phyloP scores from a whole-genome alignment of 225 moss, liverwort and hornwort species.

The Anthoceros angustus region DNA sequence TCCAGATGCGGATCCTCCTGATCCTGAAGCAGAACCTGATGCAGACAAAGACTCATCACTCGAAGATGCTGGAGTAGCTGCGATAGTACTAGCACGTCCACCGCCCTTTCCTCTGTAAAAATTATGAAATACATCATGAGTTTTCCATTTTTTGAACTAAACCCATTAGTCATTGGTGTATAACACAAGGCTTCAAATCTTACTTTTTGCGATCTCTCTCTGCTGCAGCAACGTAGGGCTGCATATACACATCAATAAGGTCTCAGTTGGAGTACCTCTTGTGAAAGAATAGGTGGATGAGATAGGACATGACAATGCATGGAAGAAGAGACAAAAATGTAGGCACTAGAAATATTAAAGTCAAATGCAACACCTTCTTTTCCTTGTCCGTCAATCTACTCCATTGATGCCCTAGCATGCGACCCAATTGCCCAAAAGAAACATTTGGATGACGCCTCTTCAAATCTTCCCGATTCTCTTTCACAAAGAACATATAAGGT shows the following conservation, averaged over 20 bases:
- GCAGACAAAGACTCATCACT: background rate
- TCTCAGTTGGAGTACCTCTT: background rate
- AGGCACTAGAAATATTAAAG: background rate
- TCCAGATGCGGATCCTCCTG: background rate
- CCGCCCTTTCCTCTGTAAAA: background rate
- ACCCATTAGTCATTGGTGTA: too few species aligned
- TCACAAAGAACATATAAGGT: background rate
- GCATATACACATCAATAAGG: slow-evolving; percentile 4
- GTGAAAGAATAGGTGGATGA: background rate
- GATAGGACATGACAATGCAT: background rate
- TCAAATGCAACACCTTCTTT: slow-evolving; percentile 5
- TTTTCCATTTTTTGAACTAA: background rate
- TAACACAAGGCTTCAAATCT: background rate
- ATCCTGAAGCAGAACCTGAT: background rate
- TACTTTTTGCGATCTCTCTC: background rate
- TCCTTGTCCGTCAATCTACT: background rate
- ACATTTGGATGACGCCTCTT: background rate
- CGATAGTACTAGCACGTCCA: background rate
- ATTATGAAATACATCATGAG: background rate
- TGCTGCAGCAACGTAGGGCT: slow-evolving; percentile 3
- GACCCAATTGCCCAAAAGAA: background rate
- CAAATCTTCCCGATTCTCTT: background rate
- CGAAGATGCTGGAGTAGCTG: background rate
- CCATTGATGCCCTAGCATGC: slow-evolving; percentile 2
- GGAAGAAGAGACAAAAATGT: background rate